Evolutionary conservation across 108 stramenopile genomes (phyloP), one percentile per base, ranked within the genome.

Genomic region (Skeletonema menzelii): DNA sequence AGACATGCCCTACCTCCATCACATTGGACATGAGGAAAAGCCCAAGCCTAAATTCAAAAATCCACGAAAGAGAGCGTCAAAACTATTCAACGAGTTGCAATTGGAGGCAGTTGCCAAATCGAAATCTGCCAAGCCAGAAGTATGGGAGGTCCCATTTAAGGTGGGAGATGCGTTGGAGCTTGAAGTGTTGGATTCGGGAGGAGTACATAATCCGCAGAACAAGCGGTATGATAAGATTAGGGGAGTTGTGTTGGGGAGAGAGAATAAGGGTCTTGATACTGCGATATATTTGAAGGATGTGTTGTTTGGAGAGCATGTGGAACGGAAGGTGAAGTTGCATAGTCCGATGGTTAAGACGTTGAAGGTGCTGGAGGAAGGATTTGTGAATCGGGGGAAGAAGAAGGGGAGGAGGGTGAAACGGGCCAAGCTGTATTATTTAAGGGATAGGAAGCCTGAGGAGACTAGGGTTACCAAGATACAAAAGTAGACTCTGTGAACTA

Each of bases 321-420:
- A 94, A 28, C 85, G 93, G 28, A 85, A 87, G 64, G 80, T 94
- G 30, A 87, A 86, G 8, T 72, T 94, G 74, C 86, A 90, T 67
- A 87, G 86, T 27, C 93, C 93, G 2, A 77, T 91, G 82, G 75
- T 94, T 47, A 87, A 89, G 75, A 79, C 77, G 1, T 60, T 88
- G 35, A 91, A 80, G 60, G 86, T 96, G 22, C 65, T 96, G 85
- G 91, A 96, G 75, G 82, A 79, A 60, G 89, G 90, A 59, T 95
- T 94, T 81, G 85, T 94, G 46, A 91, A 86, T 85, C 89, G 91
- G 76, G 94, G 93, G 13, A 92, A 88, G 82, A 82, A 86, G 58
- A 95, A 94, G 87, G 91, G 94, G 63, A 93, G 88, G 65, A 71
- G 90, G 62, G 86, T 96, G 27, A 93, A 93, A 67, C 67, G 91